Percentiles rank a stretch among this genome's conserved stretches.
phyloP scores from a whole-genome alignment of 345 rosid species.

The Xanthoceras sorbifolium region DNA sequence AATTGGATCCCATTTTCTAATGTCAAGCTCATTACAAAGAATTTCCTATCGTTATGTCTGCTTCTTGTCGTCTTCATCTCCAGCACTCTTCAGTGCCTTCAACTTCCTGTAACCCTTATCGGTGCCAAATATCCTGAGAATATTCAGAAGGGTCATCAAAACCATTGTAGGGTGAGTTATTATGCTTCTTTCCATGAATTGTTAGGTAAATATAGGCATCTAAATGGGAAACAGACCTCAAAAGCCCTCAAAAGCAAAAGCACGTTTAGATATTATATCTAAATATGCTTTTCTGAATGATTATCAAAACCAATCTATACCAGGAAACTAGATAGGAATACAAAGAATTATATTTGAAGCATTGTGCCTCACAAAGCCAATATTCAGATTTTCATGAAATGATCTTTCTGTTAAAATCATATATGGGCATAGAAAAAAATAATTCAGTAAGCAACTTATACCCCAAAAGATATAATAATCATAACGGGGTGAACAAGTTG shows the following conservation, averaged over 20 bases:
- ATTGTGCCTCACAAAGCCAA: neutral
- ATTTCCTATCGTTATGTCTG: conserved; percentile 31
- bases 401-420: neutral
- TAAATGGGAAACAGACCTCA: neutral
- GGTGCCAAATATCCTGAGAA: conserved; percentile 86
- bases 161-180: neutral
- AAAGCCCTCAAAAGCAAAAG: conserved; percentile 5
- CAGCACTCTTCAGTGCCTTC: conserved; percentile 62
- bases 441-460: neutral
- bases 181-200: neutral
- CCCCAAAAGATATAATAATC: neutral
- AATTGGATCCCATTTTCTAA: conserved; percentile 27
- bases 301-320: neutral
- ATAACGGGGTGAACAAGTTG: neutral
- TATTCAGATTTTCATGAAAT: neutral
- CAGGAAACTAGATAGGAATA: conserved; percentile 3
- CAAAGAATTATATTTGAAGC: neutral
- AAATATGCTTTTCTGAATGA: neutral
- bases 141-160: neutral
- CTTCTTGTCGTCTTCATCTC: conserved; percentile 37
- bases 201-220: neutral
- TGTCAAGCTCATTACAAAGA: conserved; percentile 27
- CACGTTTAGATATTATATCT: neutral
- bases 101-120: conserved; percentile 91
- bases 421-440: neutral